A percentile compares a stretch with the other conserved stretches of the same genome.
Evolutionary conservation across 805 yeast genomes (phyloP).

Genomic region (Priceomyces medius): DNA sequence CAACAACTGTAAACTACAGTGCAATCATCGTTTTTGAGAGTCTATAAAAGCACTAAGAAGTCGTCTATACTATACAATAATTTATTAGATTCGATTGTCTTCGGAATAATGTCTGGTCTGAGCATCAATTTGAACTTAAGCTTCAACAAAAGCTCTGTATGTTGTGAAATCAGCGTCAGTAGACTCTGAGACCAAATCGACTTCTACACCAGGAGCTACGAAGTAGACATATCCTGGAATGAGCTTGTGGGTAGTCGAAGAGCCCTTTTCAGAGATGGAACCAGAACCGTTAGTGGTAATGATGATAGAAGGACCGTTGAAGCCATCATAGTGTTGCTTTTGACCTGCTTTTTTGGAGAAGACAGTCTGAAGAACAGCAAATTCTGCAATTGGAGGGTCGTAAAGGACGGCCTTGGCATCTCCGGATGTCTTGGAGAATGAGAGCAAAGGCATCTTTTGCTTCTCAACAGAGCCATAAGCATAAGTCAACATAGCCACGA

Average conservation of each 20-base stretch:
- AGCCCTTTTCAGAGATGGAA: slow-evolving; percentile 42
- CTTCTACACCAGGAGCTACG: slow-evolving; percentile 71
- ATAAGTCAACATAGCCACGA: slow-evolving; percentile 90
- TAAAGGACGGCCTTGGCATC: slow-evolving; percentile 67
- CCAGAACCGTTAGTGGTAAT: slow-evolving; percentile 85
- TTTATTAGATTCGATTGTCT: no score
- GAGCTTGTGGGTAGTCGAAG: slow-evolving; percentile 33
- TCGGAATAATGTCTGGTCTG: no score
- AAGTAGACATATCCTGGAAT: slow-evolving; percentile 80
- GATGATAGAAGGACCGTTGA: slow-evolving; percentile 85
- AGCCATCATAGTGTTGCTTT: slow-evolving; percentile 52
- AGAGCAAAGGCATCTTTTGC: slow-evolving; percentile 78
- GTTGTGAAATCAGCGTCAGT: slow-evolving; percentile 58
- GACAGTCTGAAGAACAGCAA: slow-evolving; percentile 83
- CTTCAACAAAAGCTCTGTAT: slow-evolving; percentile 90
- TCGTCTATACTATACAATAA: no score
- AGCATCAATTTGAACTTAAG: no score
- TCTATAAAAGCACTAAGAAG: no score
- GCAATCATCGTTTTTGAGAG: no score
- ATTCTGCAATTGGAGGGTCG: slow-evolving; percentile 97
- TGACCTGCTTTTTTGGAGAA: slow-evolving; percentile 49
- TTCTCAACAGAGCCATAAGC: slow-evolving; percentile 85
- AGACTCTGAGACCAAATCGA: slow-evolving; percentile 56
- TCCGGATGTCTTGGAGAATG: slow-evolving; percentile 61
- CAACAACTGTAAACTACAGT: no score